These are phyloP conservation scores for Yamadazyma taylorii DNA, from an alignment of 1,139 yeast species.

Conservation along the genomic window DNA sequence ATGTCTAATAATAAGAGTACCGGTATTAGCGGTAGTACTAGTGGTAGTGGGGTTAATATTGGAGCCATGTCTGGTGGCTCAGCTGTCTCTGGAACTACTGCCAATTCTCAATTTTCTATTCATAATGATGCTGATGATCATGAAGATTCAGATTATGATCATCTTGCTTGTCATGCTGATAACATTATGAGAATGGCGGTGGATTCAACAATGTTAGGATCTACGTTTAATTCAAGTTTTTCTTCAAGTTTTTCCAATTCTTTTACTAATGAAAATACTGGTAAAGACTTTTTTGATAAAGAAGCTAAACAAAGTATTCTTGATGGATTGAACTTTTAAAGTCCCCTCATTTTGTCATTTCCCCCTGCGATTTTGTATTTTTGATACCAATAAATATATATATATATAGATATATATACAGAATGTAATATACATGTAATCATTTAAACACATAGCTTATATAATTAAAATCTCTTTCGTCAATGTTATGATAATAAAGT, in stretches of 20 bases:
- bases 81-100: no score
- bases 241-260: conserved; percentile 35
- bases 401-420: neutral
- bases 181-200: conserved; percentile 51
- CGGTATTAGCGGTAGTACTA: no score
- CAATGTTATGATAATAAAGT: conserved; percentile 23
- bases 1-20: conserved; percentile 4
- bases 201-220: conserved; percentile 49
- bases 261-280: conserved; percentile 34
- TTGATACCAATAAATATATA: neutral
- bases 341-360: no score
- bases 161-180: conserved; percentile 50
- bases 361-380: conserved; percentile 2
- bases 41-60: no score
- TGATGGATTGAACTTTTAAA: conserved; percentile 25
- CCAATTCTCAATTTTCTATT: conserved; percentile 5
- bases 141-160: conserved; percentile 35
- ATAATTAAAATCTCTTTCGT: conserved; percentile 27
- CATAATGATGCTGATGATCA: conserved; percentile 12
- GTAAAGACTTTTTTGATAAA: conserved; percentile 32
- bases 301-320: conserved; percentile 29
- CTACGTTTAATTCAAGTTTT: conserved; percentile 29
- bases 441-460: conserved; percentile 19
- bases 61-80: no score
- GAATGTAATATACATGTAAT: neutral